Base-by-base conservation (phyloP, 225 moss, liverwort and hornwort species). In the Physcomitrellopsis africana region DNA sequence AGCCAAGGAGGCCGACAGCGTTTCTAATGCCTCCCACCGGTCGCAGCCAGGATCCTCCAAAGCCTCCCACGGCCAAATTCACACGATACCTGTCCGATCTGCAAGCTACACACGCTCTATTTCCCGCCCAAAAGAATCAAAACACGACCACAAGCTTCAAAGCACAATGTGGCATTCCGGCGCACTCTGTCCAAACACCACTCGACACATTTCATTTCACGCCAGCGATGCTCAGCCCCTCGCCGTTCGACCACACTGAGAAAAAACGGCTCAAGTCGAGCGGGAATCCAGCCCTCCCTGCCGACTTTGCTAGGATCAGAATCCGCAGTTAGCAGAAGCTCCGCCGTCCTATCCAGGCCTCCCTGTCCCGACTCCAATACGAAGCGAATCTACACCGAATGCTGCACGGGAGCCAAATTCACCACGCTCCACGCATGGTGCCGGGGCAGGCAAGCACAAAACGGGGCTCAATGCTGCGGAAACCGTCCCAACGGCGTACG, bases 61-160 rank as follows among this genome's bases (percentile, higher is more conserved):
- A 55, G 3, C 17, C 17, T 5, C 16, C 51, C 72, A 62, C 13
- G 41, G 3, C 76, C 44, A 17, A 69, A 59, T 60, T 57, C 26
- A 60, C 59, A 37, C 63, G 14, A 65, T 23, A 65, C 13, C 41
- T 65, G 42, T 20, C 48, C 56, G 56, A 79, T 75, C 75, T 55
- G 53, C 43, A 41, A 62, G 26, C 72, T 27, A 4, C 37, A 20
- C 12, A 19, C 5, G 13, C 61, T 32, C 44, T 18, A 56, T 42
- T 54, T 11, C 3, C 55, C 55, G 12, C 20, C 47, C 9, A 68
- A 6, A 15, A 11, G 23, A 55, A 56, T 23, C 20, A 56, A 22
- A 32, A 23, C 15, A 16, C 1, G 26, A 5, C 16, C 22, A 11
- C 42, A 7, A 37, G 53, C 2, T 54, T 65, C 60, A 19, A 37